Percentiles rank a stretch among this genome's conserved stretches.
Evolutionary conservation across 2,329 filamentous ascomycete species (phyloP).

Genomic region (Periconia sp.): DNA sequence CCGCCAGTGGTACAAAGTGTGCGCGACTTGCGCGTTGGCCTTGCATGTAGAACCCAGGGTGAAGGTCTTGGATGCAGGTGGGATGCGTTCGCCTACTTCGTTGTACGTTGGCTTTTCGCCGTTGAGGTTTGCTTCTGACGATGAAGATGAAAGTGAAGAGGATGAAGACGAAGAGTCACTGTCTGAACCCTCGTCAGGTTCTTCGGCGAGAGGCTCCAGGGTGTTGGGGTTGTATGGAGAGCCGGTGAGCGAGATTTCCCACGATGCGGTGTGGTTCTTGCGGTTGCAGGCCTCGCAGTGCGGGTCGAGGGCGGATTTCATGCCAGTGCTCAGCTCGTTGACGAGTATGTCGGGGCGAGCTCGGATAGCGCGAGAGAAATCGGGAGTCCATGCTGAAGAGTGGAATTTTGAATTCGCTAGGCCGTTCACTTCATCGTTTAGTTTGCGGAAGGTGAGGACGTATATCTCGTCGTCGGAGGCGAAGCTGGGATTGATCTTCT

Average conservation of each 20-base stretch:
- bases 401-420: slow-evolving; percentile 71
- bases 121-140: slow-evolving; percentile 19
- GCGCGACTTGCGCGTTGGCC: slow-evolving; percentile 68
- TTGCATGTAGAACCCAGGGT: slow-evolving; percentile 52
- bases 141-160: slow-evolving; percentile 25
- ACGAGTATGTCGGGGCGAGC: slow-evolving; percentile 61
- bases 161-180: slow-evolving; percentile 16
- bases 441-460: slow-evolving; percentile 66
- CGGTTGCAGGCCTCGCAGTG: slow-evolving; percentile 73
- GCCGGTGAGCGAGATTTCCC: slow-evolving; percentile 63
- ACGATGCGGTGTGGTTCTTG: slow-evolving; percentile 67
- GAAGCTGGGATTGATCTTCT: slow-evolving; percentile 74
- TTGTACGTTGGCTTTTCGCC: slow-evolving; percentile 29
- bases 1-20: slow-evolving; percentile 75
- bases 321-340: slow-evolving; percentile 27
- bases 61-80: slow-evolving; percentile 30
- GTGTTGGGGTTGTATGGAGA: slow-evolving; percentile 66
- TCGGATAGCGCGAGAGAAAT: slow-evolving; percentile 67
- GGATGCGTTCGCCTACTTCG: slow-evolving; percentile 27
- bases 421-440: slow-evolving; percentile 70
- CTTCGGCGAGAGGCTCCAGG: slow-evolving; percentile 61
- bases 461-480: slow-evolving; percentile 66
- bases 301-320: slow-evolving; percentile 17
- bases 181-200: slow-evolving; percentile 35
- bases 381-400: slow-evolving; percentile 68